Percentiles rank a stretch among this genome's conserved stretches.
Evolutionary conservation across 306 rosid genomes (phyloP).

Genomic region (Leucaena leucocephala): DNA sequence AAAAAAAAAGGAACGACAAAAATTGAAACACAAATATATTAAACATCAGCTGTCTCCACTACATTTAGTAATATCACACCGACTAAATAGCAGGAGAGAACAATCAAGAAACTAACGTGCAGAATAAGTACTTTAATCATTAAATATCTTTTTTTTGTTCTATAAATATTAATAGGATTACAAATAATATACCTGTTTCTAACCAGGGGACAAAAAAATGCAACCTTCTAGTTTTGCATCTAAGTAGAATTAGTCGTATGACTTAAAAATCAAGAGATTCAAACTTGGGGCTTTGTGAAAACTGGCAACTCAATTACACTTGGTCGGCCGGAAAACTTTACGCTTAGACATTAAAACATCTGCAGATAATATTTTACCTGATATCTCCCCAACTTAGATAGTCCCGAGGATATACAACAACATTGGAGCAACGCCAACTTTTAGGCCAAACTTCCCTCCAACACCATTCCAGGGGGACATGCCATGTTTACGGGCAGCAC

Average conservation of each 20-base stretch:
- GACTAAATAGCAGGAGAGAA: background rate
- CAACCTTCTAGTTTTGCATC: background rate
- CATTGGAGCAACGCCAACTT: background rate
- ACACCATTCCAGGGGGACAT: slow-evolving; percentile 14
- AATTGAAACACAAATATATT: too few relatives aligned
- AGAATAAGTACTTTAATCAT: background rate
- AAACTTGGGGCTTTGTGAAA: slow-evolving; percentile 8
- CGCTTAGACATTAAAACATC: slow-evolving; percentile 16
- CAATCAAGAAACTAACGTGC: background rate
- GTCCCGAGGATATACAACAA: background rate
- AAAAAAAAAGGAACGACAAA: too few relatives aligned
- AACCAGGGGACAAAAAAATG: background rate
- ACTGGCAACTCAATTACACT: background rate
- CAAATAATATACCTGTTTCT: background rate
- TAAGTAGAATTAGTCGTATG: background rate
- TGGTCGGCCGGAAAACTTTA: slow-evolving; percentile 23
- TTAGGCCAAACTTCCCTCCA: slow-evolving; percentile 4
- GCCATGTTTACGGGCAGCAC: slow-evolving; percentile 5
- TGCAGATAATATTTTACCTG: background rate
- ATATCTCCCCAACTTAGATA: background rate
- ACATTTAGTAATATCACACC: background rate
- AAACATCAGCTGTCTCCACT: background rate
- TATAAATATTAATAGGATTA: background rate
- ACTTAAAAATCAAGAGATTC: slow-evolving; percentile 11
- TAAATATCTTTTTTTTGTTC: background rate